Percentiles rank a stretch among this genome's conserved stretches.
Evolutionary conservation across 495 filamentous ascomycete species (phyloP).

Genomic region (Xylaria flabelliformis): DNA sequence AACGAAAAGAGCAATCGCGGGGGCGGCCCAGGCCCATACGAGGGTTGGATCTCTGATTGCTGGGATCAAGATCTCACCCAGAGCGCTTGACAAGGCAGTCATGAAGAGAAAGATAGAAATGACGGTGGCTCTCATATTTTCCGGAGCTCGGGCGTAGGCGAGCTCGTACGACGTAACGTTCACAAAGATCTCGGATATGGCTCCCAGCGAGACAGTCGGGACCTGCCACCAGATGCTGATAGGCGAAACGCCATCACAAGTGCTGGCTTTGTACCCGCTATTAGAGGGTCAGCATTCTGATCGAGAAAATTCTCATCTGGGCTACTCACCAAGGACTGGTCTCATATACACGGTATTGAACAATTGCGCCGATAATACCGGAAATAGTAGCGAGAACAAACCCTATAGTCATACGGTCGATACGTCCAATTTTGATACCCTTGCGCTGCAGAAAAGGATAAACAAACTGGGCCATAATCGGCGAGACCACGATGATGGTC

Average conservation of each 20-base stretch:
- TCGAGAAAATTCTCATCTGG: conserved; percentile 9
- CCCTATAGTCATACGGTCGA: conserved; percentile 69
- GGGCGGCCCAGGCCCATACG: conserved; percentile 60
- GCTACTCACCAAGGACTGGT: conserved; percentile 54
- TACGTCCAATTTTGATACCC: conserved; percentile 65
- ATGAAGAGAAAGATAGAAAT: conserved; percentile 42
- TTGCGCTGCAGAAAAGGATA: conserved; percentile 65
- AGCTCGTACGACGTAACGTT: conserved; percentile 69
- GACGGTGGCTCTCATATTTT: conserved; percentile 66
- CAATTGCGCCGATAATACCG: conserved; percentile 60
- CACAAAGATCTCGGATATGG: conserved; percentile 65
- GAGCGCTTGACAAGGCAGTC: conserved; percentile 58
- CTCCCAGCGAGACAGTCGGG: conserved; percentile 49
- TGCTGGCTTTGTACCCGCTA: conserved; percentile 51
- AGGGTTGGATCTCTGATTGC: conserved; percentile 60
- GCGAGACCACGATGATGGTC: conserved; percentile 70
- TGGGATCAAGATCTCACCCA: conserved; percentile 61
- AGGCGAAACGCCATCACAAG: conserved; percentile 47
- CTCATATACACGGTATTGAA: conserved; percentile 70
- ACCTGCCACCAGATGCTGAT: conserved; percentile 64
- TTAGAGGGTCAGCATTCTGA: conserved; percentile 28
- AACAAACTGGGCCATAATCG: conserved; percentile 63
- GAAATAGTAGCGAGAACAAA: conserved; percentile 63
- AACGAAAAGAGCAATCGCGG: conserved; percentile 54
- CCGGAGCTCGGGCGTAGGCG: conserved; percentile 66